phyloP scores from a whole-genome alignment of 139 green algal species.

The Spirogloea muscicola region DNA sequence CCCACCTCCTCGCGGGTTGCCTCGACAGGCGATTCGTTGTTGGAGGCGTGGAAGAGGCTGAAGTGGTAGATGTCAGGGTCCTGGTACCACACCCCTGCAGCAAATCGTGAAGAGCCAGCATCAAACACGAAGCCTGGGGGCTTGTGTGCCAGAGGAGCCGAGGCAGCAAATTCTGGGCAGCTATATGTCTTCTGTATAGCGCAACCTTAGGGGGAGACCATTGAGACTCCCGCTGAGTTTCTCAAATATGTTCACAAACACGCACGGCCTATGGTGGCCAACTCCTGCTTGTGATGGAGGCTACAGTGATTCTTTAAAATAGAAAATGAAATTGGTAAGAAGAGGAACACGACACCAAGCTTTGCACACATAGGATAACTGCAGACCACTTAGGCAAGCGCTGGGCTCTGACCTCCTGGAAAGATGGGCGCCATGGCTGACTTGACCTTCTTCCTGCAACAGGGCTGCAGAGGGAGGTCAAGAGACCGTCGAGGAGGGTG shows the following conservation, averaged over 20 bases:
- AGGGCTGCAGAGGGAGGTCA: neutral
- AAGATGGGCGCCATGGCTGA: conserved; percentile 8
- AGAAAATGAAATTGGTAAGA: conserved; percentile 18
- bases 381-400: conserved; percentile 16
- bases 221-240: neutral
- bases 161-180: neutral
- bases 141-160: neutral
- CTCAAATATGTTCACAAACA: no score
- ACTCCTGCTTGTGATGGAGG: neutral
- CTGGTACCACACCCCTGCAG: conserved; percentile 36
- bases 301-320: neutral
- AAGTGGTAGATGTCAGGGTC: conserved; percentile 40
- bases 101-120: neutral
- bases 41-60: conserved; percentile 34
- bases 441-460: conserved; percentile 19
- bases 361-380: neutral
- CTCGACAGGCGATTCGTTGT: conserved; percentile 22
- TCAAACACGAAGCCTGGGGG: neutral
- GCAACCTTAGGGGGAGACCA: neutral
- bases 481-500: neutral
- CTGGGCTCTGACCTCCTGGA: conserved; percentile 4
- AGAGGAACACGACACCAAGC: neutral
- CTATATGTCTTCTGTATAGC: neutral
- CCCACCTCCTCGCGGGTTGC: conserved; percentile 19
- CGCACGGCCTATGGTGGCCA: neutral